Evolutionary conservation across 805 yeast species (phyloP).

Genomic region (Wickerhamiella musiphila): DNA sequence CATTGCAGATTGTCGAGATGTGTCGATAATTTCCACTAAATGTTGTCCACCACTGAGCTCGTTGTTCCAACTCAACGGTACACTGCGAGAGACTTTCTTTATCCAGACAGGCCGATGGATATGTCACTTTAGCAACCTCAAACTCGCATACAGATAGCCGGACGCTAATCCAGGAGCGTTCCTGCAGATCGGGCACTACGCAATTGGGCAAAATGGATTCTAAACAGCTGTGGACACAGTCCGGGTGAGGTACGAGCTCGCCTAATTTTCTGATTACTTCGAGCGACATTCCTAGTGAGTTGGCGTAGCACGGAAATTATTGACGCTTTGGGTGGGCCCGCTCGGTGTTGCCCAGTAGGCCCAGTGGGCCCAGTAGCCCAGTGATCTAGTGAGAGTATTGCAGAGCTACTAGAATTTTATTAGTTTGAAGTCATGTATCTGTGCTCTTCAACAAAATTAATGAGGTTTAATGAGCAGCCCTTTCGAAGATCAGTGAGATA

Average conservation of each 20-base stretch:
- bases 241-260: conserved; percentile 12
- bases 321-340: no score
- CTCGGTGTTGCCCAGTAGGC: no score
- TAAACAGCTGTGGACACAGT: conserved; percentile 16
- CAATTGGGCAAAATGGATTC: conserved; percentile 16
- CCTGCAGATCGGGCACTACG: conserved; percentile 7
- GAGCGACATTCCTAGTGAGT: conserved; percentile 7
- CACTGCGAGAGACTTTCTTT: conserved; percentile 7
- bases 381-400: no score
- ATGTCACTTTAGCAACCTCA: conserved; percentile 15
- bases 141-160: conserved; percentile 20
- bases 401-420: no score
- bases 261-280: conserved; percentile 8
- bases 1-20: conserved; percentile 32
- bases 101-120: conserved; percentile 14
- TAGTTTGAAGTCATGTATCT: no score
- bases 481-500: no score
- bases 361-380: no score
- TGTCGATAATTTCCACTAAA: conserved; percentile 48
- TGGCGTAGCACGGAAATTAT: no score
- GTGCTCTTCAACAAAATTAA: no score
- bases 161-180: conserved; percentile 14
- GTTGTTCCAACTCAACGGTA: conserved; percentile 14
- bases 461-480: no score
- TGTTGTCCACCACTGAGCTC: conserved; percentile 52